Evolutionary conservation across 306 rosid genomes (phyloP).

Genomic region (Rosa rugosa): DNA sequence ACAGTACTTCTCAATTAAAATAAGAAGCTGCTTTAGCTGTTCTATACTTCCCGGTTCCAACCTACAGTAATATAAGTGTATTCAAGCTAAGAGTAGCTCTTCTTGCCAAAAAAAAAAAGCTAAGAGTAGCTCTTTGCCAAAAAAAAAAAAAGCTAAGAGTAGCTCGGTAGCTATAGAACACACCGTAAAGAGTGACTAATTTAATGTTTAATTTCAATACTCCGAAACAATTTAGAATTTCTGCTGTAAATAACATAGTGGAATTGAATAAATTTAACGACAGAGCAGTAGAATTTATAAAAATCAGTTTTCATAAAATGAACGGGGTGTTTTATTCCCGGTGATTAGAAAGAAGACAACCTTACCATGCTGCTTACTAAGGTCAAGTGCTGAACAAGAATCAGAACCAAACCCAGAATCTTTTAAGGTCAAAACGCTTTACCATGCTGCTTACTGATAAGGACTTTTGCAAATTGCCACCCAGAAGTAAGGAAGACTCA

Average conservation of each 20-base stretch:
- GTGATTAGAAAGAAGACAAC: neutral
- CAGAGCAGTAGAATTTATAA: too few species aligned
- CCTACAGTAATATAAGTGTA: too few species aligned
- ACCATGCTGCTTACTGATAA: neutral
- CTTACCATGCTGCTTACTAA: neutral
- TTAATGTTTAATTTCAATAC: too few species aligned
- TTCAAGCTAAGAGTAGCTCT: too few species aligned
- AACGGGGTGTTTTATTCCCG: neutral
- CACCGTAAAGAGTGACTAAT: neutral
- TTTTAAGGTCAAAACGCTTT: slow-evolving; percentile 1
- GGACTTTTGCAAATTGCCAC: neutral
- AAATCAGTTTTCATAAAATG: neutral
- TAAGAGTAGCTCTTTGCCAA: too few species aligned
- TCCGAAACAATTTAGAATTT: too few species aligned
- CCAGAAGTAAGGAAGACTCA: neutral
- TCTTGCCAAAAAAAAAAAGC: too few species aligned
- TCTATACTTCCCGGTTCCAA: too few species aligned
- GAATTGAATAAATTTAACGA: neutral
- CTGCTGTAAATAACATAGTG: neutral
- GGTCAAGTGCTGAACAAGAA: neutral
- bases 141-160: too few species aligned
- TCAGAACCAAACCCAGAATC: neutral
- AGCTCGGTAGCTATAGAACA: too few species aligned
- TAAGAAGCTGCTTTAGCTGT: too few species aligned
- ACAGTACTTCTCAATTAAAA: neutral